Evolutionary conservation across 257 asterid genomes (phyloP), one percentile per base, ranked within the genome.

Genomic region (Sherardia arvensis): DNA sequence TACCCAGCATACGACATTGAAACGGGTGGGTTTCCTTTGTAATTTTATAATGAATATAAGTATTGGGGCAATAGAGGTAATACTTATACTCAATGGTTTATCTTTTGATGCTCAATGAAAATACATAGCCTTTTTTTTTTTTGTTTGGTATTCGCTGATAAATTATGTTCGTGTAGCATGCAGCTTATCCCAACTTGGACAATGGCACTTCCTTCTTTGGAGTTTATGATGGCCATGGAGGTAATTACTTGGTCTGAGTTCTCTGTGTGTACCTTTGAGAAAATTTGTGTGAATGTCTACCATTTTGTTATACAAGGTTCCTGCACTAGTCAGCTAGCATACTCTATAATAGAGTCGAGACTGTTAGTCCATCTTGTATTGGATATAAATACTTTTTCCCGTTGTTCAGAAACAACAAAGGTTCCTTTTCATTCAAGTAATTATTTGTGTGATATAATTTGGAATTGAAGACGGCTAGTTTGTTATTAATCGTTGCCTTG

Each of bases 171-270:
- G 69, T 80, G 49, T 83, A 93, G 97, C 99, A 93, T 84, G 97
- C 99, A 78, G 88, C 93, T 55, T 78, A 71, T 80, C 78, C 87
- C 65, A 63, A 83, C 81, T 74, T 89, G 91, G 96, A 85, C 75
- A 79, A 70, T 65, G 77, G 88, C 55, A 83, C 96, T 30, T 84
- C 99, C 69, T 87, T 85, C 75, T 93, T 93, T 80, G 97, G 94
- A 76, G 99, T 93, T 73, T 93, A 90, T 81, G 99, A 93, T 84
- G 99, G 99, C 69, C 99, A 93, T 80, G 99, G 99, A 77, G 99
- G 99, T 90, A 83, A 83, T 23, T 26, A 36, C 32, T 64, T 15
- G 57, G n/a, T 11, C n/a, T 49, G 20, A 20, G 11, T 28, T 11
- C 3, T 12, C 21, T 20, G 45, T 20, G 45, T 59, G 34, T 18